phyloP scores from a whole-genome alignment of 129 eudicot species.

The Pittosporum tobira region DNA sequence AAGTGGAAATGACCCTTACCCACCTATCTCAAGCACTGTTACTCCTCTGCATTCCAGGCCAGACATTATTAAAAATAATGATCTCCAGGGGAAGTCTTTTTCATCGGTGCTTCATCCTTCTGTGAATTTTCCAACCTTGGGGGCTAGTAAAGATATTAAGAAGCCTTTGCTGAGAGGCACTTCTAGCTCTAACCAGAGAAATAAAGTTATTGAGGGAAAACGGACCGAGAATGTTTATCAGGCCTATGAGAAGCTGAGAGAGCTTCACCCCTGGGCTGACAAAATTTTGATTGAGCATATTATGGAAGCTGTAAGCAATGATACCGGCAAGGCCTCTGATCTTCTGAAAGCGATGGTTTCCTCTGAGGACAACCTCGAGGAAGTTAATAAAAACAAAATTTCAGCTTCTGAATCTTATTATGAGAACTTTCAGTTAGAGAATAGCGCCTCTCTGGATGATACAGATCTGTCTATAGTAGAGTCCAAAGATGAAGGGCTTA shows the following conservation, averaged over 20 bases:
- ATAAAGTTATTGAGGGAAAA: slow-evolving; percentile 4
- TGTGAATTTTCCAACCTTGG: slow-evolving; percentile 22
- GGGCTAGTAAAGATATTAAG: slow-evolving; percentile 2
- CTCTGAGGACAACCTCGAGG: slow-evolving; percentile 16
- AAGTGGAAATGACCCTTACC: slow-evolving; percentile 43
- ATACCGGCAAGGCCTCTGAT: slow-evolving; percentile 45
- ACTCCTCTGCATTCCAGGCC: slow-evolving; percentile 9
- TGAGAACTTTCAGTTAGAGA: slow-evolving; percentile 14
- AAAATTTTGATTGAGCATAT: slow-evolving; percentile 61
- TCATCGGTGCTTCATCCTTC: slow-evolving; percentile 43
- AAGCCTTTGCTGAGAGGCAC: slow-evolving; percentile 9
- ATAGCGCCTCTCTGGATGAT: slow-evolving; percentile 1
- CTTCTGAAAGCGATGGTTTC: slow-evolving; percentile 49
- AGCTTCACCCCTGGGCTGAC: slow-evolving; percentile 69
- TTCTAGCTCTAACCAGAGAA: slow-evolving; percentile 14
- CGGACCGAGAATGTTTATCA: slow-evolving; percentile 1
- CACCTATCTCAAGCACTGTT: slow-evolving; percentile 37
- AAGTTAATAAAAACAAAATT: slow-evolving; percentile 21
- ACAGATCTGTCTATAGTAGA: slow-evolving; percentile 12
- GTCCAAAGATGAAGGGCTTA: slow-evolving; percentile 8
- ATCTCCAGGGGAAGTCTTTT: slow-evolving; percentile 32
- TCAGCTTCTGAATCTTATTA: slow-evolving; percentile 3
- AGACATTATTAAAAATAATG: slow-evolving; percentile 19
- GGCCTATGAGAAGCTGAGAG: slow-evolving; percentile 37
- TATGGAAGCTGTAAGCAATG: slow-evolving; percentile 51